Conservation (phyloP, 2,329 filamentous ascomycete species). For the Talaromyces islandicus region DNA sequence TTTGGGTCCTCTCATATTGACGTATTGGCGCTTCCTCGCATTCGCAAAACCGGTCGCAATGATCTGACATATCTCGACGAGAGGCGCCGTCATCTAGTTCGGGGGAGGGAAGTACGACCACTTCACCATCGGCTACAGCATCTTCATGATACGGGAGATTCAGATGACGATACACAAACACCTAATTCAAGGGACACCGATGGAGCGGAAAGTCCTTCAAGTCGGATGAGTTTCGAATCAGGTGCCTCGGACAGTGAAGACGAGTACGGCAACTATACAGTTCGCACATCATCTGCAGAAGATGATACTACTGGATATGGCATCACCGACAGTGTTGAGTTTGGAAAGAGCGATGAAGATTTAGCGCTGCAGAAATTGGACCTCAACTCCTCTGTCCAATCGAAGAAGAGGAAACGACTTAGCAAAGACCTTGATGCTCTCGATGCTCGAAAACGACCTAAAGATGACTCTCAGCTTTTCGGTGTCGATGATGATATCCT, state of each 20-base stretch:
- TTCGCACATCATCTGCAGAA: conserved; percentile 14
- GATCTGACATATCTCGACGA: conserved; percentile 64
- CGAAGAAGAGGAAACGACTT: conserved; percentile 70
- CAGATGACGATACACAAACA: conserved; percentile 71
- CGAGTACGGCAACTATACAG: conserved; percentile 22
- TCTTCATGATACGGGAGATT: conserved; percentile 73
- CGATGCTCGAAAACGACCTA: conserved; percentile 69
- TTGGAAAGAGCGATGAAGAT: conserved; percentile 10
- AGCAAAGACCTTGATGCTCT: conserved; percentile 51
- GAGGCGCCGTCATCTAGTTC: conserved; percentile 51
- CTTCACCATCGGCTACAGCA: conserved; percentile 74
- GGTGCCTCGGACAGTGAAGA: conserved; percentile 47
- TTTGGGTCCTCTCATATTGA: conserved; percentile 41
- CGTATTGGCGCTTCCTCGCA: conserved; percentile 64
- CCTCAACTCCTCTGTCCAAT: conserved; percentile 46
- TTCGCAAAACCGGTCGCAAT: conserved; percentile 59
- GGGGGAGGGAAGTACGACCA: conserved; percentile 63
- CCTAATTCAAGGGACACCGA: conserved; percentile 71
- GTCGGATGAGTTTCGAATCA: conserved; percentile 55
- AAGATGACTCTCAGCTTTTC: conserved; percentile 78
- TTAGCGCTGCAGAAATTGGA: conserved; percentile 16
- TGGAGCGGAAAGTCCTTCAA: conserved; percentile 76
- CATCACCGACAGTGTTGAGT: conserved; percentile 12
- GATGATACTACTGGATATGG: conserved; percentile 17
- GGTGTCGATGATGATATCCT: conserved; percentile 53